Evolutionary conservation across 805 yeast genomes (phyloP).

Genomic region (Candida stauntonica): DNA sequence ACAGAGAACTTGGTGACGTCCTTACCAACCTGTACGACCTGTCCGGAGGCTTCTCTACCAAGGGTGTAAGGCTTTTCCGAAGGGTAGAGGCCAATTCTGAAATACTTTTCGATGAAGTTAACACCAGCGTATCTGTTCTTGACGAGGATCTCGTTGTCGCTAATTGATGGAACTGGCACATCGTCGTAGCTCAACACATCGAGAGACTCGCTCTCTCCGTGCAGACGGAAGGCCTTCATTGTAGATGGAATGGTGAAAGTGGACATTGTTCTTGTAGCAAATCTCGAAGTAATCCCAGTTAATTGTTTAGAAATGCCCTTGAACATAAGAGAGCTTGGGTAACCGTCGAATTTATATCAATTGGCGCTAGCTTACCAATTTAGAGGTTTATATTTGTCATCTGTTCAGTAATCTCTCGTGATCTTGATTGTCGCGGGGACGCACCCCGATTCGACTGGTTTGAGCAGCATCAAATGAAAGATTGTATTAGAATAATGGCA

Average conservation of each 20-base stretch:
- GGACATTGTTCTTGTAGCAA: slow-evolving; percentile 15
- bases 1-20: slow-evolving; percentile 49
- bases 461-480: too few relatives aligned
- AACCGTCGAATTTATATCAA: not conserved
- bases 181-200: slow-evolving; percentile 48
- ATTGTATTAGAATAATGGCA: too few relatives aligned
- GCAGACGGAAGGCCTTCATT: slow-evolving; percentile 53
- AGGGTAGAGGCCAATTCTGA: slow-evolving; percentile 76
- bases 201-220: slow-evolving; percentile 39
- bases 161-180: slow-evolving; percentile 55
- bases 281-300: too few relatives aligned
- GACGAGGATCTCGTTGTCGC: slow-evolving; percentile 57
- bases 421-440: too few relatives aligned
- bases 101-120: slow-evolving; percentile 79
- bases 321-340: not conserved
- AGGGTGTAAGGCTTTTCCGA: slow-evolving; percentile 52
- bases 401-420: too few relatives aligned
- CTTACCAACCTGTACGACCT: slow-evolving; percentile 58
- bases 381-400: too few relatives aligned
- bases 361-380: too few relatives aligned
- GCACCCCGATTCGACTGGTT: too few relatives aligned
- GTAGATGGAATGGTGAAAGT: slow-evolving; percentile 41
- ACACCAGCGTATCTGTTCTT: slow-evolving; percentile 76
- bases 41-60: slow-evolving; percentile 76
- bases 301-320: not conserved